These are phyloP conservation scores for Xylaria intraflava DNA, from an alignment of 495 filamentous ascomycete species.

Conservation along the genomic window DNA sequence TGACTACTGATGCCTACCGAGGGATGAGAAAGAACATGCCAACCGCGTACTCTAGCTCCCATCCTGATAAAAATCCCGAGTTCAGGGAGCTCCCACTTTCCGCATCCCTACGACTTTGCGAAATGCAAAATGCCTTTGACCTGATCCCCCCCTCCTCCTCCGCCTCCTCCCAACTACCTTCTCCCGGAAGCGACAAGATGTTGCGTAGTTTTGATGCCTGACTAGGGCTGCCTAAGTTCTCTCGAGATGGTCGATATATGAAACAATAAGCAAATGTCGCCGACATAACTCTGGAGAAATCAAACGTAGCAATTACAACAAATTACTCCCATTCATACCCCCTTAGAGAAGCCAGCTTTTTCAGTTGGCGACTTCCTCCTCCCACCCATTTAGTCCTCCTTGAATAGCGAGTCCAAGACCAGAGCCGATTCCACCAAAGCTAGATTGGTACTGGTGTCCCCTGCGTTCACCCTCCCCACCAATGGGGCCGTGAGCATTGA, in stretches of 20 bases:
- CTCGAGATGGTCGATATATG: constrained; percentile 19
- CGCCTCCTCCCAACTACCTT: neutral
- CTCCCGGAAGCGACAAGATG: neutral
- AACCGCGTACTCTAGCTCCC: neutral
- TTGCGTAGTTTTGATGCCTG: neutral
- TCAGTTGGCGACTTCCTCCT: constrained; percentile 50
- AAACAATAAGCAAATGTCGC: constrained; percentile 21
- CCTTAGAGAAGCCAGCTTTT: neutral
- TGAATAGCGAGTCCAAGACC: constrained; percentile 47
- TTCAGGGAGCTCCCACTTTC: neutral
- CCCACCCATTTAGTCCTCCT: constrained; percentile 48
- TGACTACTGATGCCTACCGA: constrained; percentile 5
- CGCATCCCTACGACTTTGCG: neutral
- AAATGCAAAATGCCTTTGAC: constrained; percentile 8
- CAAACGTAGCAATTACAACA: constrained; percentile 31
- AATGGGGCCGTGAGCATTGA: constrained; percentile 35
- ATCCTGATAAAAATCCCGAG: neutral
- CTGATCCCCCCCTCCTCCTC: too few relatives aligned
- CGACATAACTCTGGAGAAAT: constrained; percentile 24
- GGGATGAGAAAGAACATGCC: neutral
- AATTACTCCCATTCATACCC: constrained; percentile 17
- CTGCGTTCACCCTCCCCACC: constrained; percentile 37
- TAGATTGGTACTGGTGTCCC: constrained; percentile 51
- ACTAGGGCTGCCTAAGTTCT: constrained; percentile 6
- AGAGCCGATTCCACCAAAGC: constrained; percentile 46